A percentile compares a stretch with the other conserved stretches of the same genome.
phyloP scores from a whole-genome alignment of 257 asterid species.

The Mentha longifolia region DNA sequence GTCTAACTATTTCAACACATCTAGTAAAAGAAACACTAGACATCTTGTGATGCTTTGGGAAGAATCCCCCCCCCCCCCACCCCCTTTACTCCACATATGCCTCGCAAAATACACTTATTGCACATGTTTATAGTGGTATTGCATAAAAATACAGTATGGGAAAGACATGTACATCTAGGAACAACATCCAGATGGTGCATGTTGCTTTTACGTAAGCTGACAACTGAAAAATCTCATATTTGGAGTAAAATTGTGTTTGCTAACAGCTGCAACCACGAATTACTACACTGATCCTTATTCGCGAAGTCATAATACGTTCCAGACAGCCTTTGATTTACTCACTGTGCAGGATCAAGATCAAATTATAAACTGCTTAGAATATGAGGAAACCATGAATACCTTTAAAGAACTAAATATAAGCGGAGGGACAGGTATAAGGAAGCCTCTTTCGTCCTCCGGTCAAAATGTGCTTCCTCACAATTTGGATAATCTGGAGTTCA shows the following conservation, averaged over 20 bases:
- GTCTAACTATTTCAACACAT: constrained; percentile 10
- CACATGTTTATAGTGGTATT: background rate
- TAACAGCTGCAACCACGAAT: constrained; percentile 26
- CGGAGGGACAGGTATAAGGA: constrained; percentile 86
- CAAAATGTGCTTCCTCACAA: constrained; percentile 86
- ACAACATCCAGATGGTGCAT: constrained; percentile 6
- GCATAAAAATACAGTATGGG: background rate
- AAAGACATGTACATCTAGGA: background rate
- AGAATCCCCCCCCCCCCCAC: background rate
- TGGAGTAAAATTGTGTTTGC: background rate
- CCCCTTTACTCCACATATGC: background rate
- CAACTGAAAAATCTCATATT: constrained; percentile 11
- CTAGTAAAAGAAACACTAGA: constrained; percentile 19
- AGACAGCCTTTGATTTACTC: constrained; percentile 14
- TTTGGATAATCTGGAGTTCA: constrained; percentile 69
- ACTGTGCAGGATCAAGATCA: constrained; percentile 31
- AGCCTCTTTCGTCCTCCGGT: constrained; percentile 94
- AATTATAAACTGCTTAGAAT: constrained; percentile 21
- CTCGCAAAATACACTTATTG: constrained; percentile 11
- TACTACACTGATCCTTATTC: constrained; percentile 22
- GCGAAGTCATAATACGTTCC: constrained; percentile 25
- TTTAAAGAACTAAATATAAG: constrained; percentile 81
- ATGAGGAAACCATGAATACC: constrained; percentile 54
- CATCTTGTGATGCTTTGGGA: background rate
- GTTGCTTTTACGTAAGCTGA: constrained; percentile 15